A percentile compares a stretch with the other conserved stretches of the same genome.
These are phyloP conservation scores for Durusdinium trenchii DNA, from an alignment of 73 alveolate genomes.

Conservation along the genomic window DNA sequence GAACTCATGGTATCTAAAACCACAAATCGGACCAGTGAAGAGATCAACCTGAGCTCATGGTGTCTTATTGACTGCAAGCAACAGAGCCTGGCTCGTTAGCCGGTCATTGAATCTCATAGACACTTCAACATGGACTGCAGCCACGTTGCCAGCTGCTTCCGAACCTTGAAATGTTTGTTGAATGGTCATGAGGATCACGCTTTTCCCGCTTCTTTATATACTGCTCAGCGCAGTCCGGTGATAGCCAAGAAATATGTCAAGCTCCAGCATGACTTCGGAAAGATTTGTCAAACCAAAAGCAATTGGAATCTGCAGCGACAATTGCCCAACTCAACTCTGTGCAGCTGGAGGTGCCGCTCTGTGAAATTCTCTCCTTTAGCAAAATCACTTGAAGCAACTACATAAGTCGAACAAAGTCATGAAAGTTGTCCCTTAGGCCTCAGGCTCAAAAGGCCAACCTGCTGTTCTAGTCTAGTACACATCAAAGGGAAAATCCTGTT, in stretches of 20 bases:
- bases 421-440: too few relatives aligned
- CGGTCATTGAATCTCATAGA: not conserved
- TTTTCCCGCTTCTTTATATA: not conserved
- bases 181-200: not conserved
- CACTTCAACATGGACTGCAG: not conserved
- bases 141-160: conserved; percentile 12
- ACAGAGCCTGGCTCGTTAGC: not conserved
- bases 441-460: too few relatives aligned
- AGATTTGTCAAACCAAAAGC: not conserved
- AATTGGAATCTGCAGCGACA: not conserved
- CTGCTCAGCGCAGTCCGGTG: not conserved
- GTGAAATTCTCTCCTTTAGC: conserved; percentile 63
- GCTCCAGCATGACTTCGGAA: not conserved
- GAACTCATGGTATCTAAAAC: conserved; percentile 16
- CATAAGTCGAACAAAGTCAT: too few relatives aligned
- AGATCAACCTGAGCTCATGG: conserved; percentile 30
- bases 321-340: too few relatives aligned
- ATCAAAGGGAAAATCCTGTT: too few relatives aligned
- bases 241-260: not conserved
- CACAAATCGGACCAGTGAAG: conserved; percentile 21
- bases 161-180: not conserved
- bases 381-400: too few relatives aligned
- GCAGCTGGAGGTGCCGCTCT: not conserved
- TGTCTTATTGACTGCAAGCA: not conserved
- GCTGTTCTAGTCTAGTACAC: too few relatives aligned